Evolutionary conservation across 2,329 filamentous ascomycete species (phyloP).

Genomic region (Leptographium wingfieldii): DNA sequence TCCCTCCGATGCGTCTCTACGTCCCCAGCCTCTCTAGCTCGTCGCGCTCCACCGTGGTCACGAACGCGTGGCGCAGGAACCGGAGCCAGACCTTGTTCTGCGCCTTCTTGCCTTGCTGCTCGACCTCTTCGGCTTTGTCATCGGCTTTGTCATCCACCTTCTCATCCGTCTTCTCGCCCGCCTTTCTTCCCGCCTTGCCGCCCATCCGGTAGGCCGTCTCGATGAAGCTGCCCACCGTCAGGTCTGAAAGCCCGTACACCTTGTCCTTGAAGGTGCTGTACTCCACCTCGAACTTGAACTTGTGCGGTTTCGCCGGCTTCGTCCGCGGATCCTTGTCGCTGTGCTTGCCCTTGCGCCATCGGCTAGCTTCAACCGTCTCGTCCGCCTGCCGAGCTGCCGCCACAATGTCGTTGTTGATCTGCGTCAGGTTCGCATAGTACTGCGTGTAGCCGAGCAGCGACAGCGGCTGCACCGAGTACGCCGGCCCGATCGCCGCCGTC

Average conservation of each 20-base stretch:
- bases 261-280: slow-evolving; percentile 74
- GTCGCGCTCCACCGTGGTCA: slow-evolving; percentile 54
- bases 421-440: slow-evolving; percentile 88
- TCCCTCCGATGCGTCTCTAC: neutral
- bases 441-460: slow-evolving; percentile 73
- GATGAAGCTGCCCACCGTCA: slow-evolving; percentile 74
- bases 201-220: slow-evolving; percentile 72
- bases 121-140: slow-evolving; percentile 24
- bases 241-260: slow-evolving; percentile 61
- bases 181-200: slow-evolving; percentile 25
- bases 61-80: slow-evolving; percentile 69
- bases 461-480: slow-evolving; percentile 75
- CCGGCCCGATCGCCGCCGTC: slow-evolving; percentile 66
- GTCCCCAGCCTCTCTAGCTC: slow-evolving; percentile 40
- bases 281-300: slow-evolving; percentile 68
- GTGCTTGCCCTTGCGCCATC: slow-evolving; percentile 54
- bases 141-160: slow-evolving; percentile 23
- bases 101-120: slow-evolving; percentile 38
- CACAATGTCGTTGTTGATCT: slow-evolving; percentile 62
- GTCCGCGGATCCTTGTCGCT: slow-evolving; percentile 42
- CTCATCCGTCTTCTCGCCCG: slow-evolving; percentile 24
- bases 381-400: slow-evolving; percentile 17
- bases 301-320: slow-evolving; percentile 42
- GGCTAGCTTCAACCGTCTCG: slow-evolving; percentile 16
- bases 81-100: slow-evolving; percentile 63